Evolutionary conservation across 495 filamentous ascomycete genomes (phyloP).

Genomic region (Penicillium cosmopolitanum): DNA sequence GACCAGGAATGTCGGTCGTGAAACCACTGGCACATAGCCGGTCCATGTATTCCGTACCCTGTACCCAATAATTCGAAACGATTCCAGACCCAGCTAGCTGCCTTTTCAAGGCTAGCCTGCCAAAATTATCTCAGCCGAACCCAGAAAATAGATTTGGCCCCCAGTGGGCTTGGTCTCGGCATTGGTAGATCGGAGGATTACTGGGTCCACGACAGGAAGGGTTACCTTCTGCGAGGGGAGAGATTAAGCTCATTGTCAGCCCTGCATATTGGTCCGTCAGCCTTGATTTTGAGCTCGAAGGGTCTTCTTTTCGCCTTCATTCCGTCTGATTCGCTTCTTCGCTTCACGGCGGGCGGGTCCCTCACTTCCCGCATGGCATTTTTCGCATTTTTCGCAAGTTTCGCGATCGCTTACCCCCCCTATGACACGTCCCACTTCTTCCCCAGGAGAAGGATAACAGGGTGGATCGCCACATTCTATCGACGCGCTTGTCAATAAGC

Average conservation of each 20-base stretch:
- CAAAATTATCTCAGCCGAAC: background rate
- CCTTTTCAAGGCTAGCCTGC: conserved; percentile 1
- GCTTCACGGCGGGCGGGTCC: conserved; percentile 1
- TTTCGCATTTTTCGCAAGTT: conserved; percentile 3
- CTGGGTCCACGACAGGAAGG: background rate
- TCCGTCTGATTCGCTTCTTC: background rate
- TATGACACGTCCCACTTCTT: conserved; percentile 28
- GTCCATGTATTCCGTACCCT: background rate
- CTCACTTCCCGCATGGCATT: conserved; percentile 30
- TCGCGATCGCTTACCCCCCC: conserved; percentile 22
- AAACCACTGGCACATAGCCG: conserved; percentile 3
- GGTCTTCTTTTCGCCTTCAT: conserved; percentile 3
- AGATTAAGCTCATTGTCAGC: conserved; percentile 21
- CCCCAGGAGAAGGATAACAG: conserved; percentile 6
- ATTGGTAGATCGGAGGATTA: conserved; percentile 5
- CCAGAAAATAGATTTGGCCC: conserved; percentile 3
- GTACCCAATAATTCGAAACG: conserved; percentile 2
- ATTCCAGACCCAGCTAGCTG: background rate
- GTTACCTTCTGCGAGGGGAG: conserved; percentile 4
- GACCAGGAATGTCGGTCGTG: conserved; percentile 13
- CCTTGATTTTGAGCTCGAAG: background rate
- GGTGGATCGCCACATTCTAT: conserved; percentile 26
- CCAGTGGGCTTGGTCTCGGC: background rate
- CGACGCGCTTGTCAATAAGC: conserved; percentile 10
- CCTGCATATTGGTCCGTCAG: conserved; percentile 14